Conservation (phyloP, 192 early-diverging fungal genomes). For the Coemansia sp. region DNA sequence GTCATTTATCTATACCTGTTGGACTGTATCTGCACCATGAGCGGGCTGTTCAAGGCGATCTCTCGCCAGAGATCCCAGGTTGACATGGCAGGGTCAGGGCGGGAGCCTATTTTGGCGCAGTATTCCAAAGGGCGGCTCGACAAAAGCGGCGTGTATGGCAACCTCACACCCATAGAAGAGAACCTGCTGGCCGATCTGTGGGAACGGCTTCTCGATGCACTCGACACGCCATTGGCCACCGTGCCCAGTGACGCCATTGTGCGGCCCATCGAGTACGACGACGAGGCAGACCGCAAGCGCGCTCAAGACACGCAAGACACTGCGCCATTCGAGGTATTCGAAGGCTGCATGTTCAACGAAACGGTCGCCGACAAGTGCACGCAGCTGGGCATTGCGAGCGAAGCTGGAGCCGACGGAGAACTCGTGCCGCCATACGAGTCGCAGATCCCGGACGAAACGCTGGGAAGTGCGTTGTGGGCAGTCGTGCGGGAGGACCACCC, state of each 20-base stretch:
- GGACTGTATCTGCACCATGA: constrained; percentile 14
- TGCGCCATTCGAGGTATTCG: constrained; percentile 46
- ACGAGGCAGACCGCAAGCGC: constrained; percentile 29
- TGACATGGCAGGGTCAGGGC: constrained; percentile 29
- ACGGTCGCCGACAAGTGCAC: constrained; percentile 32
- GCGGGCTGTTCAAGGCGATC: constrained; percentile 46
- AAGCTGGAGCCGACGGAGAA: constrained; percentile 14
- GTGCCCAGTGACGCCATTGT: constrained; percentile 35
- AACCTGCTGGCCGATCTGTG: constrained; percentile 48
- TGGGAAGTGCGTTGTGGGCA: constrained; percentile 63
- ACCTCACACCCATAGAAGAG: constrained; percentile 39
- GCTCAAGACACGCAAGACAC: constrained; percentile 35
- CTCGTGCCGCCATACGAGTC: constrained; percentile 40
- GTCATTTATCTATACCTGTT: no score
- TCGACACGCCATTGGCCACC: constrained; percentile 45
- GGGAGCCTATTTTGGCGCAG: constrained; percentile 48
- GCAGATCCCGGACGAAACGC: constrained; percentile 25
- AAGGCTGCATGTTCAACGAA: constrained; percentile 53
- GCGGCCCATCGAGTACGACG: constrained; percentile 38
- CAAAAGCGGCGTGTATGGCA: constrained; percentile 31
- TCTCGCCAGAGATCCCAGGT: constrained; percentile 40
- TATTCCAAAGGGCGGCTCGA: constrained; percentile 49
- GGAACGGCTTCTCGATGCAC: constrained; percentile 45
- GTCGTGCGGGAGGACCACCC: constrained; percentile 66
- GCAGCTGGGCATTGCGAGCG: constrained; percentile 28